Conservation (phyloP, 768 basidiomycete genomes). For the Chalciporus sphaerocephalus region DNA sequence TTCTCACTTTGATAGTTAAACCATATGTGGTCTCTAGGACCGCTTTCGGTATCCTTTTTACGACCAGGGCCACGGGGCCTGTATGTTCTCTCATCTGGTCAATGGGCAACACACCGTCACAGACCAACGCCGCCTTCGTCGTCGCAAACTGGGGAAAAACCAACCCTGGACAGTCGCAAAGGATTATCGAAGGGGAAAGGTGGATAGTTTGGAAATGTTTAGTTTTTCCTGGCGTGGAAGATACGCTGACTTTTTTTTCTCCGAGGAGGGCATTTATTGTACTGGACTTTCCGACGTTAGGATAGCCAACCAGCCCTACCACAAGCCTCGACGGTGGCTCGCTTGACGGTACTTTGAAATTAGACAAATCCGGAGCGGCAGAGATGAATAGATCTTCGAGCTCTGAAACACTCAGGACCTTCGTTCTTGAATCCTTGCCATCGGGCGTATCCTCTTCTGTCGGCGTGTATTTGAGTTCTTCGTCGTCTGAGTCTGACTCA, state of each 20-base stretch:
- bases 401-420: conserved; percentile 80
- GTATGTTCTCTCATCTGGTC: conserved; percentile 95
- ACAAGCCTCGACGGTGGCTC: conserved; percentile 60
- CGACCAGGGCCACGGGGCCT: conserved; percentile 76
- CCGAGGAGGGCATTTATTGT: conserved; percentile 96
- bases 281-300: conserved; percentile 97
- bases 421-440: conserved; percentile 59
- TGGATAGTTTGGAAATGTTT: conserved; percentile 99
- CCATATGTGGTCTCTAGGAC: conserved; percentile 92
- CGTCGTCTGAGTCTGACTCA: conserved; percentile 32
- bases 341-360: conserved; percentile 55
- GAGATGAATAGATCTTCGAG: conserved; percentile 78
- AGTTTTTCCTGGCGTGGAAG: conserved; percentile 95
- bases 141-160: conserved; percentile 99
- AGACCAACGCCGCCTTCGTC: conserved; percentile 92
- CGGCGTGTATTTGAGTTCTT: conserved; percentile 44
- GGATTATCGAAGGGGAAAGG: conserved; percentile 77
- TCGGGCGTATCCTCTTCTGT: conserved; percentile 53
- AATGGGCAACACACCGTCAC: conserved; percentile 95
- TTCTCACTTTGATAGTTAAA: conserved; percentile 59
- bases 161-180: conserved; percentile 97
- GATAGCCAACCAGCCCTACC: conserved; percentile 94
- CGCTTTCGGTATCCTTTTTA: conserved; percentile 70
- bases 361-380: conserved; percentile 64
- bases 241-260: conserved; percentile 97